Conservation (phyloP, 2,329 filamentous ascomycete species). For the Leptographium galeiforme region DNA sequence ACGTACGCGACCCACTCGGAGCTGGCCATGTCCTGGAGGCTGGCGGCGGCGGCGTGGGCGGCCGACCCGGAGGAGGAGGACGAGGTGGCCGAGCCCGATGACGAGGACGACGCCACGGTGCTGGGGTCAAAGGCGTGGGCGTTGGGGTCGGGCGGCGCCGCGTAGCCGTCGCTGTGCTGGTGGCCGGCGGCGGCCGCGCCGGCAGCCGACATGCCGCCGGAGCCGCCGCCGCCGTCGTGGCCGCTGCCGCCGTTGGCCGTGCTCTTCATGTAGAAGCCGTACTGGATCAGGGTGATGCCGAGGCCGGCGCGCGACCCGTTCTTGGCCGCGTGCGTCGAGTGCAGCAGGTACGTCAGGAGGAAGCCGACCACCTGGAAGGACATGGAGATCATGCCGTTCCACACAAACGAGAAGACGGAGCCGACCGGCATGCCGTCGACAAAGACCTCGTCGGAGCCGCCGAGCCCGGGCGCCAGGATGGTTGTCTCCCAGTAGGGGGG, state of each 20-base stretch:
- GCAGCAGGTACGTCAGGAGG: conserved; percentile 90
- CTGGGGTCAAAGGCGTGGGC: conserved; percentile 75
- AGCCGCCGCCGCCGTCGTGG: conserved; percentile 20
- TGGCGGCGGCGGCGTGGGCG: conserved; percentile 16
- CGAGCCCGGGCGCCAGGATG: conserved; percentile 82
- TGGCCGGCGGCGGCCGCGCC: conserved; percentile 25
- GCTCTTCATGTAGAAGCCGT: conserved; percentile 88
- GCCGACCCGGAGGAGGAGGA: conserved; percentile 11
- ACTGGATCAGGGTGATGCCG: conserved; percentile 89
- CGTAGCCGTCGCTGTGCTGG: conserved; percentile 36
- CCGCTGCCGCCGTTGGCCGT: conserved; percentile 24
- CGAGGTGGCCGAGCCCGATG: too few relatives aligned
- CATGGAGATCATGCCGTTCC: conserved; percentile 94
- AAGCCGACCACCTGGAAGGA: conserved; percentile 96
- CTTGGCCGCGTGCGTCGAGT: conserved; percentile 96
- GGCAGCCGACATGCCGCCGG: conserved; percentile 24
- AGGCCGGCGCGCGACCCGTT: conserved; percentile 91
- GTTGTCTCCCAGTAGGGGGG: conserved; percentile 99
- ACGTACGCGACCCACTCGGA: conserved; percentile 85
- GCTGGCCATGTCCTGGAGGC: conserved; percentile 47
- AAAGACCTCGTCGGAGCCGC: conserved; percentile 87
- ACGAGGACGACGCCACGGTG: conserved; percentile 33
- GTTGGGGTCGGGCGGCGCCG: conserved; percentile 74
- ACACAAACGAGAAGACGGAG: conserved; percentile 74
- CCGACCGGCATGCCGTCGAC: conserved; percentile 91